Conservation (phyloP, 352 stramenopile species). For the Globisporangium lucens region DNA sequence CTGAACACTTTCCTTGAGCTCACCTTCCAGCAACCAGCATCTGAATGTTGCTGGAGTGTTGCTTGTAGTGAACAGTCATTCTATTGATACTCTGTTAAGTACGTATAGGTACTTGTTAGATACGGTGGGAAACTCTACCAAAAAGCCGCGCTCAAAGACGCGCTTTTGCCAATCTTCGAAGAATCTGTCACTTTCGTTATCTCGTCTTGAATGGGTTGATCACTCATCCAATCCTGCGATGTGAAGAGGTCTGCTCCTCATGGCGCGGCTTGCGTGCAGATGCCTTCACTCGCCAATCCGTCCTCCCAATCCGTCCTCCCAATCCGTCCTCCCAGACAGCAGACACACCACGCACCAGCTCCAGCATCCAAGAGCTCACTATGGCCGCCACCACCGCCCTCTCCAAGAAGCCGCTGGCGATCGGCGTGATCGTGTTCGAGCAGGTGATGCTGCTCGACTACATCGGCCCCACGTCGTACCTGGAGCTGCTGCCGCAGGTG, state of each 20-base stretch:
- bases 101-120: too few species aligned
- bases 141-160: too few species aligned
- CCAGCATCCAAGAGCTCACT: background rate
- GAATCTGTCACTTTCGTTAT: too few species aligned
- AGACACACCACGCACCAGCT: background rate
- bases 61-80: background rate
- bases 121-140: too few species aligned
- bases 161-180: too few species aligned
- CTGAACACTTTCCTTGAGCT: background rate
- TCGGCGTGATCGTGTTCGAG: slow-evolving; percentile 64
- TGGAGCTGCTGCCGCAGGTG: slow-evolving; percentile 49
- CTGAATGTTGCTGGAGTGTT: background rate
- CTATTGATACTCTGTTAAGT: too few species aligned
- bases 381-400: background rate
- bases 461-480: slow-evolving; percentile 51
- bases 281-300: background rate
- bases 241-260: background rate
- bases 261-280: too few species aligned
- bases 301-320: too few species aligned
- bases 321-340: background rate
- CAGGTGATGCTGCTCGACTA: slow-evolving; percentile 59
- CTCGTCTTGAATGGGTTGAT: background rate
- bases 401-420: slow-evolving; percentile 20
- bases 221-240: background rate
- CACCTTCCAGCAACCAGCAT: background rate